Conservation (phyloP, 2,329 filamentous ascomycete genomes). For the Neonectria neomacrospora region DNA sequence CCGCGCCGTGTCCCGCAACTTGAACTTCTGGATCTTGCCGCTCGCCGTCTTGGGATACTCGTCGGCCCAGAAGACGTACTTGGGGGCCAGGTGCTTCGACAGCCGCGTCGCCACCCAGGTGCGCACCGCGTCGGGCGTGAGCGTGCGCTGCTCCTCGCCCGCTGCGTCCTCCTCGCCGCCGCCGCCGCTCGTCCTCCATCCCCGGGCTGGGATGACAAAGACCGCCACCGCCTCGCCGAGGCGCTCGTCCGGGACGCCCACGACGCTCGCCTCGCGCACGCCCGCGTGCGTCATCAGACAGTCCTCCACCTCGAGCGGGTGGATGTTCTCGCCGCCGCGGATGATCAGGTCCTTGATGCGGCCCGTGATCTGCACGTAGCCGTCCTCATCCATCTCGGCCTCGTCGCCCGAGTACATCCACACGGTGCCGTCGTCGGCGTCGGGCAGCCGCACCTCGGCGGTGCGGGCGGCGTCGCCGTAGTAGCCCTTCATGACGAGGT, state of each 20-base stretch:
- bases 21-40: conserved; percentile 97
- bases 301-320: conserved; percentile 92
- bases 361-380: conserved; percentile 89
- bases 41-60: conserved; percentile 95
- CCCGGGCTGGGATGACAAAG: conserved; percentile 72
- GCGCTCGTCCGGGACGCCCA: conserved; percentile 82
- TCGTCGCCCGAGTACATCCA: conserved; percentile 98
- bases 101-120: conserved; percentile 78
- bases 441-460: conserved; percentile 67
- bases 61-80: conserved; percentile 86
- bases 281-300: conserved; percentile 78
- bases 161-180: conserved; percentile 41
- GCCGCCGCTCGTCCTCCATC: conserved; percentile 41
- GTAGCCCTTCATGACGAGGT: conserved; percentile 91
- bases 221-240: conserved; percentile 90
- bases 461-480: conserved; percentile 80
- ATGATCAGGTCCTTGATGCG: conserved; percentile 97
- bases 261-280: conserved; percentile 81
- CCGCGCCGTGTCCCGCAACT: conserved; percentile 74
- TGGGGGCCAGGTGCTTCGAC: conserved; percentile 82
- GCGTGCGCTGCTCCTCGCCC: conserved; percentile 39
- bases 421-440: conserved; percentile 61
- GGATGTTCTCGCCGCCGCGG: conserved; percentile 93
- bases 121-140: conserved; percentile 71
- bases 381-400: conserved; percentile 82